These are phyloP conservation scores for Elsinoe fawcettii DNA, from an alignment of 2,329 filamentous ascomycete species.

Conservation along the genomic window DNA sequence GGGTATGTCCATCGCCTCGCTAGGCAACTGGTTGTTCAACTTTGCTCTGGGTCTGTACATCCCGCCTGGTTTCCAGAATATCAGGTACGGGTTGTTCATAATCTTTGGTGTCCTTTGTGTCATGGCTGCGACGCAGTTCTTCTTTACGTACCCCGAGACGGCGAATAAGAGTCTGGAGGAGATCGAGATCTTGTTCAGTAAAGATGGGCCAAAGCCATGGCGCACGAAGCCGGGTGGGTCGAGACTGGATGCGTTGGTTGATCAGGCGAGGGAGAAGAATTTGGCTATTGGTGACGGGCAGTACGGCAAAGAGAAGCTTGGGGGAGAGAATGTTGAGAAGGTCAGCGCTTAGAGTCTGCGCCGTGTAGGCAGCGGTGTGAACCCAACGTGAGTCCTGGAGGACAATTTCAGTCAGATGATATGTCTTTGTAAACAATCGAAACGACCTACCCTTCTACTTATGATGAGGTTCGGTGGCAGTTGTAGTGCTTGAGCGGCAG, in stretches of 20 bases:
- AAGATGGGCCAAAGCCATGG: constrained; percentile 31
- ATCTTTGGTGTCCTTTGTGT: constrained; percentile 43
- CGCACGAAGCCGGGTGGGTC: constrained; percentile 31
- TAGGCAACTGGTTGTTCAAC: constrained; percentile 47
- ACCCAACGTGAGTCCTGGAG: too few relatives aligned
- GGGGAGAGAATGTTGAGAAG: constrained; percentile 10
- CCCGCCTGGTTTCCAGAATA: constrained; percentile 51
- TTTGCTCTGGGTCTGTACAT: constrained; percentile 53
- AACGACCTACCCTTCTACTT: too few relatives aligned
- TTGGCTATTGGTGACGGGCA: constrained; percentile 19
- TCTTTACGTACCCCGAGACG: constrained; percentile 38
- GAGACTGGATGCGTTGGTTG: constrained; percentile 25
- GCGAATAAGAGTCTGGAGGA: constrained; percentile 34
- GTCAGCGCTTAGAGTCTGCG: too few relatives aligned
- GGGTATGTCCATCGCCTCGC: constrained; percentile 50
- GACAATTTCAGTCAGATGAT: too few relatives aligned
- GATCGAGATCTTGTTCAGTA: constrained; percentile 33
- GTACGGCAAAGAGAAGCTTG: background rate
- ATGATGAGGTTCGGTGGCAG: too few relatives aligned
- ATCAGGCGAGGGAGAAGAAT: constrained; percentile 20
- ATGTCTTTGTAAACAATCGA: too few relatives aligned
- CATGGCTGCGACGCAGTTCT: constrained; percentile 40
- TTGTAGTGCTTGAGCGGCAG: too few relatives aligned
- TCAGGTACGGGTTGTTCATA: constrained; percentile 48
- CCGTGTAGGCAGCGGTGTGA: too few relatives aligned